Evolutionary conservation across 768 basidiomycete species (phyloP).

Genomic region (Boletus sp.): DNA sequence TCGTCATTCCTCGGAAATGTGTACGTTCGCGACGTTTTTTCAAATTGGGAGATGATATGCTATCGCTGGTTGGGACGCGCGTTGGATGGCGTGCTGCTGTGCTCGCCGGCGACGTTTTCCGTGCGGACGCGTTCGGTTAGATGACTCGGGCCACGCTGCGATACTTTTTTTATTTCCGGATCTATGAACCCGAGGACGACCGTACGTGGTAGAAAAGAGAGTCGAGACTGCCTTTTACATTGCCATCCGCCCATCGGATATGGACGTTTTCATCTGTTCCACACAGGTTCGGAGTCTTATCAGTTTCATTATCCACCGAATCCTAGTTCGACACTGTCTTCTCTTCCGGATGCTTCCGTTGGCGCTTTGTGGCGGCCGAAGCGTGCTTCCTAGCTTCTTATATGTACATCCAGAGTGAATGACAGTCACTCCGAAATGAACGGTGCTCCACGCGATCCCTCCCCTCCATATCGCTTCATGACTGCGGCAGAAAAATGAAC

Average conservation of each 20-base stretch:
- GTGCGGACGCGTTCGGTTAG: neutral
- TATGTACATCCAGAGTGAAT: neutral
- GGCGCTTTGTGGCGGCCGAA: constrained; percentile 9
- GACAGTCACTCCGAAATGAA: constrained; percentile 19
- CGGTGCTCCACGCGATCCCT: constrained; percentile 15
- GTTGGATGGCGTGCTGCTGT: neutral
- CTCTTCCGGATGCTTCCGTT: constrained; percentile 1
- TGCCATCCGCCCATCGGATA: constrained; percentile 9
- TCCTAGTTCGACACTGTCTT: neutral
- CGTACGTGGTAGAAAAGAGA: neutral
- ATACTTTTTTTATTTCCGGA: neutral
- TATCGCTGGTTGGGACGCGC: neutral
- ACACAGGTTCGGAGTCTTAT: constrained; percentile 8
- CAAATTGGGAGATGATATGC: constrained; percentile 1
- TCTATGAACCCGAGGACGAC: neutral
- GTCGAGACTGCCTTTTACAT: too few species aligned
- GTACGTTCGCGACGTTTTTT: neutral
- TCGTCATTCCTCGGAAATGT: constrained; percentile 25
- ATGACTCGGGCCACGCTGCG: neutral
- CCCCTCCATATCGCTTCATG: constrained; percentile 6
- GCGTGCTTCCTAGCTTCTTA: neutral
- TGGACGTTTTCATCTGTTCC: constrained; percentile 6
- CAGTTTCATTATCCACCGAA: constrained; percentile 2
- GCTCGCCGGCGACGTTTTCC: neutral
- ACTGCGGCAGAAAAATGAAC: constrained; percentile 7